Percentiles rank a stretch among this genome's conserved stretches.
phyloP scores from a whole-genome alignment of 441 rosid species.

The Aleurites moluccanus region DNA sequence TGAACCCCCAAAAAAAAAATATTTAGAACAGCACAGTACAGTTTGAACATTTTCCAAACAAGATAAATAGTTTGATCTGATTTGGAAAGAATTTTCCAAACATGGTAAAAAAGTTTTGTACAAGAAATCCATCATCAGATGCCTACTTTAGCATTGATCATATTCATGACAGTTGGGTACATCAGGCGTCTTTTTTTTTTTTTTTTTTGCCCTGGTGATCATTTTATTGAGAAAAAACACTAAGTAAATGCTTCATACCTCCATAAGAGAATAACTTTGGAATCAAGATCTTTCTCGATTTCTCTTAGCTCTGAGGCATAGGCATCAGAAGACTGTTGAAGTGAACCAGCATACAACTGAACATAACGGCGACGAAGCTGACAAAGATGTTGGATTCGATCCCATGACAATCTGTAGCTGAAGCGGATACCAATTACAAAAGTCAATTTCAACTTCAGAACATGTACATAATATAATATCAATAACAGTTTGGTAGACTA shows the following conservation, averaged over 20 bases:
- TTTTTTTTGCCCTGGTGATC: background rate
- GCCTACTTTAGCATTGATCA: background rate
- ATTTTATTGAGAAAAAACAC: background rate
- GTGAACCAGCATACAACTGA: constrained; percentile 74
- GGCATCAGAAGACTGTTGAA: constrained; percentile 66
- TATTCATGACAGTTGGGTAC: background rate
- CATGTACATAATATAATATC: background rate
- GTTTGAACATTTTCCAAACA: no score
- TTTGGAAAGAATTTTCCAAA: background rate
- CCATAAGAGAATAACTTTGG: constrained; percentile 95
- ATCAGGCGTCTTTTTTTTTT: background rate
- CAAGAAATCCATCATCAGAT: background rate
- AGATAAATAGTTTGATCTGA: background rate
- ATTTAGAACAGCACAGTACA: background rate
- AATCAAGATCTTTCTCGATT: constrained; percentile 90
- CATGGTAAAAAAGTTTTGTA: background rate
- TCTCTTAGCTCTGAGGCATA: constrained; percentile 68
- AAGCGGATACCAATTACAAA: constrained; percentile 17
- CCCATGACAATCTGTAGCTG: constrained; percentile 95
- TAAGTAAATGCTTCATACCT: constrained; percentile 49
- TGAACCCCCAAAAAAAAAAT: background rate
- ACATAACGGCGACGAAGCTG: constrained; percentile 88
- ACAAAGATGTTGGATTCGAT: constrained; percentile 71
- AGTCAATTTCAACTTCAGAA: constrained; percentile 6
- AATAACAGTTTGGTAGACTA: background rate